Conservation (phyloP, 2,329 filamentous ascomycete species). For the Fusarium oligoseptatum region DNA sequence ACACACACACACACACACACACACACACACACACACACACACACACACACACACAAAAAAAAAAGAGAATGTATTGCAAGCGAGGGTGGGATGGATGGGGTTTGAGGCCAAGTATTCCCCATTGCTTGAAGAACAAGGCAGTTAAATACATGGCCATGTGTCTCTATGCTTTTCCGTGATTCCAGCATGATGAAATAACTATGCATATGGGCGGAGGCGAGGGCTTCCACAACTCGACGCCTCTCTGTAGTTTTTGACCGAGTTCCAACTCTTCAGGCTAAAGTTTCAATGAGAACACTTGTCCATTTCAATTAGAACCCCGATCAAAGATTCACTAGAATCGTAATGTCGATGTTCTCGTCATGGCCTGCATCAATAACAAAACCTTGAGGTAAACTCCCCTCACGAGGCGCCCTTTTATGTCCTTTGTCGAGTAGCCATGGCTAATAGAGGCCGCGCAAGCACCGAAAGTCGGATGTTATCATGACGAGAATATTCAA, state of each 20-base stretch:
- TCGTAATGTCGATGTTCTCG: background rate
- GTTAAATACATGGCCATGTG: constrained; percentile 14
- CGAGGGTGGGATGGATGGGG: background rate
- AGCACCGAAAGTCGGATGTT: background rate
- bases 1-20: too few relatives aligned
- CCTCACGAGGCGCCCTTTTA: constrained; percentile 17
- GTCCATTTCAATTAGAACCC: background rate
- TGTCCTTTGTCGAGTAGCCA: background rate
- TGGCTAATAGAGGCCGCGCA: background rate
- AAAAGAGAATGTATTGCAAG: constrained; percentile 7
- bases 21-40: too few relatives aligned
- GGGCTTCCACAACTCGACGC: background rate
- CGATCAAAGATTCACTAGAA: background rate
- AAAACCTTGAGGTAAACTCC: background rate
- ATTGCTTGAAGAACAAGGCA: background rate
- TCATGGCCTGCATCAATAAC: background rate
- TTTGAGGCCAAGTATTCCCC: background rate
- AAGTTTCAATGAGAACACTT: background rate
- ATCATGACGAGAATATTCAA: background rate
- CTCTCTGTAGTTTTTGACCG: background rate
- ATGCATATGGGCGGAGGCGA: background rate
- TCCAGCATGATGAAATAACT: background rate
- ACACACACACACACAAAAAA: background rate
- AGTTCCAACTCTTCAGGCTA: background rate
- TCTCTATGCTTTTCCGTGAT: background rate